Evolutionary conservation across 148 eudicot genomes (phyloP), one percentile per base, ranked within the genome.

Genomic region (Diospyros kaki): DNA sequence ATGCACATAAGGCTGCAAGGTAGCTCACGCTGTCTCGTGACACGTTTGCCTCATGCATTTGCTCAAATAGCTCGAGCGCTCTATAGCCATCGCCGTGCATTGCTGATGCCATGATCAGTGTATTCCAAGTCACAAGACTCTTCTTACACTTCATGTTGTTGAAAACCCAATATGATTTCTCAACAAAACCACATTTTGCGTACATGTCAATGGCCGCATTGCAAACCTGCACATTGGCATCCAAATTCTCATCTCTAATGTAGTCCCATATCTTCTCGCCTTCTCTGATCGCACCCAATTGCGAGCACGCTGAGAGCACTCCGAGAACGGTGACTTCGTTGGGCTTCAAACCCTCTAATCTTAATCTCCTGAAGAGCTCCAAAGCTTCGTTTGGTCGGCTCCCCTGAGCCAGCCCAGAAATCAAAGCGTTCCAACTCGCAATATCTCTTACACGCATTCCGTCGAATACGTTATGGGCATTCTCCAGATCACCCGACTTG

Each of bases 191-290:
- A 51, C 98, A 93, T 74, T 93, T 93, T 10, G 87, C 84, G 74
- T 78, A 93, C 96, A 90, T 90, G 76, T 93, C 98, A 53, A 93
- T 89, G 52, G 82, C 93, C 0, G 89, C 89, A 69, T 93, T 93
- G 72, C 98, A 93, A 73, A 93, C 92, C 15, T 73, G 81, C 72
- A 83, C 88, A 52, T 79, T 79, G 68, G 13, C 18, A 78, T 93
- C 93, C 52, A 90, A 74, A 2, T 59, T 67, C 72, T 62, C 81
- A 6, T 66, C 60, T 68, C 58, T 80, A 6, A 86, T 66, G 71
- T 75, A 89, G 56, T 73, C 66, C 84, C 83, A 82, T 61, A 90
- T 72, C 64, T 75, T 82, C 11, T 89, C 90, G 8, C 92, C 96
- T 66, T 93, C 92, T 63, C 59, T 83, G 6, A 81, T 17, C 4